A percentile compares a stretch with the other conserved stretches of the same genome.
Conservation (phyloP, 2,329 filamentous ascomycete species). For the Tolypocladium pustulatum region DNA sequence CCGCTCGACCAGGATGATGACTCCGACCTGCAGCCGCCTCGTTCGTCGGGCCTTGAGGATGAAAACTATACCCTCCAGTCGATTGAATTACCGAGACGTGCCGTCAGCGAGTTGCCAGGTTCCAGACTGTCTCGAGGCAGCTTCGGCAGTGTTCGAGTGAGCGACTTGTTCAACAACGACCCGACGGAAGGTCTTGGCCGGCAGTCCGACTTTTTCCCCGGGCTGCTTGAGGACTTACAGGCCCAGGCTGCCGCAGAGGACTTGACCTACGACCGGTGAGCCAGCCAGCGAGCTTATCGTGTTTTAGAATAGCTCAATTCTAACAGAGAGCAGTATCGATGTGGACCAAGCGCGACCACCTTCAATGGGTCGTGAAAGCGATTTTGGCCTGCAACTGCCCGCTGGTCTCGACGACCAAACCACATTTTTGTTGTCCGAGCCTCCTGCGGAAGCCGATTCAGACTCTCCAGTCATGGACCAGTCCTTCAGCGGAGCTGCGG, state of each 20-base stretch:
- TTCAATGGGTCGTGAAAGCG: constrained; percentile 34
- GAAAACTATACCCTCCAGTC: constrained; percentile 49
- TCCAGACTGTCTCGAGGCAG: constrained; percentile 41
- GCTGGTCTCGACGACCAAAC: constrained; percentile 36
- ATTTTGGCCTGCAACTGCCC: constrained; percentile 40
- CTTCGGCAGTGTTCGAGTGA: constrained; percentile 41
- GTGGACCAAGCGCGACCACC: constrained; percentile 28
- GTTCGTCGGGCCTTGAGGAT: constrained; percentile 44
- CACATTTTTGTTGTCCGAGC: constrained; percentile 37
- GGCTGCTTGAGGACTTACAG: constrained; percentile 31
- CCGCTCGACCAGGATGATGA: constrained; percentile 41
- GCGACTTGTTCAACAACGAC: constrained; percentile 35
- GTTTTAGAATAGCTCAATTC: neutral
- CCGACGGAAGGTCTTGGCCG: constrained; percentile 30
- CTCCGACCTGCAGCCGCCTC: constrained; percentile 40
- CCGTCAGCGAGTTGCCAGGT: constrained; percentile 31
- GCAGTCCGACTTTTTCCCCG: constrained; percentile 43
- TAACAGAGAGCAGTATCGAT: constrained; percentile 18
- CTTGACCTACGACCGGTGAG: constrained; percentile 33
- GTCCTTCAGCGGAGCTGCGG: constrained; percentile 10
- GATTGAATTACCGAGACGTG: constrained; percentile 48
- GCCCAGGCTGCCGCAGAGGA: constrained; percentile 26
- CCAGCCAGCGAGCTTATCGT: neutral
- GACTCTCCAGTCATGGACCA: constrained; percentile 9
- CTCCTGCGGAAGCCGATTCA: constrained; percentile 6